Evolutionary conservation across 306 rosid species (phyloP), one percentile per base, ranked within the genome.

Genomic region (Medicago arabica): DNA sequence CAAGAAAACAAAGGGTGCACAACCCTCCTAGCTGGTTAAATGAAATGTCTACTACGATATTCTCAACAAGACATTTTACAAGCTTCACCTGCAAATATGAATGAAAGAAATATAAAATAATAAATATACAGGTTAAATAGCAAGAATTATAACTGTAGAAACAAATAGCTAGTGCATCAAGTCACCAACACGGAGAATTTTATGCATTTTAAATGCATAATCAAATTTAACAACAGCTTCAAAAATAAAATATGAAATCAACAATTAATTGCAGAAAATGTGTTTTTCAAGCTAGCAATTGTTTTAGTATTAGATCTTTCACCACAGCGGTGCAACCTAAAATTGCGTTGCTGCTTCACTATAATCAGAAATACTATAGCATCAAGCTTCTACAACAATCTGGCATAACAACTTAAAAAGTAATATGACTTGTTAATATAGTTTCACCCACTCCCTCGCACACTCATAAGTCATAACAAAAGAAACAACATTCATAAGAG

Each of bases 1-100:
- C 98, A 60, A 96, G 99, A 84, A 96, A 96, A 83, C 99, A 96
- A 57, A 96, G 98, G 81, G 98, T 96, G 78, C 99, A 96, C 87
- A 96, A 75, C 17, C 99, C 99, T 47, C 99, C 99, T 54, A 96
- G 97, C 87, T 96, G 99, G 81, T 96, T 83, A 70, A 90, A 96
- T 78, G 99, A 96, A 87, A 96, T 92, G 89, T 92, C 99, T 63
- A 96, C 99, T 76, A 96, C 99, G 60, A 96, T 96, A 81, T 96
- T 96, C 89, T 92, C 99, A 70, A 96, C 99, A 43, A 96, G 96
- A 84, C 99, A 96, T 77, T 96, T 96, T 65, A 96, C 92, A 69
- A 96, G 83, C 90, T 96, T 96, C 69, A 96, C 99, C 99, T 96
- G 80, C 65, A 81, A 64, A 80, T 49, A 71, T 49, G 50, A 60